A percentile compares a stretch with the other conserved stretches of the same genome.
Evolutionary conservation across 345 rosid species (phyloP).

Genomic region (Camelina laxa): DNA sequence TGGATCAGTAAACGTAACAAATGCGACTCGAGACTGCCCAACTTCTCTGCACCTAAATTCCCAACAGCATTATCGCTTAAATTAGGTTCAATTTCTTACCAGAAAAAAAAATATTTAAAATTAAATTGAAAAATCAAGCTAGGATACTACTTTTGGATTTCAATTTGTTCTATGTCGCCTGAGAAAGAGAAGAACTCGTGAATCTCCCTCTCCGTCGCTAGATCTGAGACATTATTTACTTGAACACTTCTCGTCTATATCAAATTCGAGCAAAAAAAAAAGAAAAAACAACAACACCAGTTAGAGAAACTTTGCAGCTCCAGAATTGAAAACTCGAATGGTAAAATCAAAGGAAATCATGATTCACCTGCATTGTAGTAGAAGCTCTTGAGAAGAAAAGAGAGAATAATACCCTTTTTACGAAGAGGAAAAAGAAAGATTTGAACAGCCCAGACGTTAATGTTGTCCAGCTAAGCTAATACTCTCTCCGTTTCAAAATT

Average conservation of each 20-base stretch:
- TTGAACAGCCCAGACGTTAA: constrained; percentile 12
- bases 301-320: neutral
- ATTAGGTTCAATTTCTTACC: neutral
- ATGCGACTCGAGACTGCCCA: constrained; percentile 61
- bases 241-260: constrained; percentile 76
- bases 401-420: neutral
- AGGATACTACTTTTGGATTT: constrained; percentile 55
- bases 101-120: neutral
- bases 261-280: neutral
- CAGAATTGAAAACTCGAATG: neutral
- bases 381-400: constrained; percentile 10
- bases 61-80: constrained; percentile 27
- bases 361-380: constrained; percentile 26
- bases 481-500: no score
- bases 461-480: constrained; percentile 19
- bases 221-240: constrained; percentile 89
- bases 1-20: constrained; percentile 84
- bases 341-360: neutral
- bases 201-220: constrained; percentile 95
- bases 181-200: constrained; percentile 98
- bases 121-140: neutral
- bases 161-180: constrained; percentile 79
- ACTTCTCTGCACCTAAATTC: constrained; percentile 55
- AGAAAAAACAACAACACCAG: neutral
- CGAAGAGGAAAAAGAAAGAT: neutral